Evolutionary conservation across 169 alveolate genomes (phyloP).

Genomic region (Babesia bigemina): DNA sequence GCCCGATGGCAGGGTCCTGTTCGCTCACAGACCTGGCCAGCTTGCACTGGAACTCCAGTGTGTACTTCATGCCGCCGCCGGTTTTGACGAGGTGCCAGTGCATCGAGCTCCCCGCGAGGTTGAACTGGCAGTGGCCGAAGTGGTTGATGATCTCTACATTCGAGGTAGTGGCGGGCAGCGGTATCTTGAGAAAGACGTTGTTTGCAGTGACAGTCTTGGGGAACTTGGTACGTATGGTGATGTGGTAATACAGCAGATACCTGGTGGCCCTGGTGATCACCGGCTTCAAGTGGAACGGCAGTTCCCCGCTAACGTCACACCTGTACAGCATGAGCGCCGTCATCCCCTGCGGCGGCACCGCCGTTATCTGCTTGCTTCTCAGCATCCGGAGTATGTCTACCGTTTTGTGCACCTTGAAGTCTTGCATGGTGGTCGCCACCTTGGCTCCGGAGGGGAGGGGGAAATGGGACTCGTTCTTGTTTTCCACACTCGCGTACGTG

Average conservation of each 20-base stretch:
- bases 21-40: slow-evolving; percentile 19
- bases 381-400: slow-evolving; percentile 24
- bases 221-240: slow-evolving; percentile 28
- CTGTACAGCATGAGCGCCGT: slow-evolving; percentile 41
- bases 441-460: slow-evolving; percentile 52
- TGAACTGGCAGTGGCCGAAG: slow-evolving; percentile 8
- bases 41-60: slow-evolving; percentile 29
- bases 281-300: slow-evolving; percentile 49
- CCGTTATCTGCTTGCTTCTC: neutral
- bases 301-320: neutral
- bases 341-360: slow-evolving; percentile 50
- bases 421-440: slow-evolving; percentile 22
- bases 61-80: slow-evolving; percentile 17
- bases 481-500: neutral
- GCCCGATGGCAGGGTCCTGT: slow-evolving; percentile 7
- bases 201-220: slow-evolving; percentile 22
- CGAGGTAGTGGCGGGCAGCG: slow-evolving; percentile 44
- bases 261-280: slow-evolving; percentile 21
- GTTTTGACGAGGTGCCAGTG: slow-evolving; percentile 52
- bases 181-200: slow-evolving; percentile 32
- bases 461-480: slow-evolving; percentile 13
- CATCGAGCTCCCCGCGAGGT: slow-evolving; percentile 21
- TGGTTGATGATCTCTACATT: slow-evolving; percentile 28
- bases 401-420: slow-evolving; percentile 57
- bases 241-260: slow-evolving; percentile 29